Evolutionary conservation across 345 rosid genomes (phyloP), one percentile per base, ranked within the genome.

Genomic region (Zanthoxylum bungeanum): DNA sequence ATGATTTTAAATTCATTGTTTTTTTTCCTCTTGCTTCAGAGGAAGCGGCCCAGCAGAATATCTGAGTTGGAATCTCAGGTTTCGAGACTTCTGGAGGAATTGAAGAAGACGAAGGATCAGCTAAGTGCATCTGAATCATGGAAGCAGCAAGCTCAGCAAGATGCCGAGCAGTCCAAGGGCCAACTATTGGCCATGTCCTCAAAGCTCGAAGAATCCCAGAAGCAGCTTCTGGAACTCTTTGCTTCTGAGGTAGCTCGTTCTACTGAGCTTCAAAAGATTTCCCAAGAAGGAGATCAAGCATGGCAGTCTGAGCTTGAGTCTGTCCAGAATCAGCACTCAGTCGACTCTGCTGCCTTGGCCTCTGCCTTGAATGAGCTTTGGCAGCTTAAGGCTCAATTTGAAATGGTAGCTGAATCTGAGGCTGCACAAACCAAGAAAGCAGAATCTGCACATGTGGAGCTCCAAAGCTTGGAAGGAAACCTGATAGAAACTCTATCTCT

Each of bases 31-130:
- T 82, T 72, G 56, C 69, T 62, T 49, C 80, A 96, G 99, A 96
- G 85, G 84, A 96, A 93, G 84, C 88, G 96, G 19, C 98, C 94
- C 0, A 83, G 94, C 84, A 85, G 82, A 79, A 84, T 91, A 71
- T 82, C 96, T 0, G 95, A 93, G 81, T 83, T 96, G 81, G 98
- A 91, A 74, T 77, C 81, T 16, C 86, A 85, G 79, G 80, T 89
- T 71, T 76, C 82, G 7, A 91, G 87, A 68, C 95, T 96, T 74
- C 88, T 86, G 71, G 98, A 89, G 72, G 98, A 93, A 71, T 87
- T 96, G 72, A 91, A 87, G 84, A 93, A 86, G 85, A 78, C 86
- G 21, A 93, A 86, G 79, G 97, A 89, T 53, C 86, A 93, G 80
- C 78, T 89, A 31, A 78, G 49, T 59, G 73, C 81, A 52, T 87